Evolutionary conservation across 805 yeast species (phyloP).

Genomic region (Torulaspora delbrueckii): DNA sequence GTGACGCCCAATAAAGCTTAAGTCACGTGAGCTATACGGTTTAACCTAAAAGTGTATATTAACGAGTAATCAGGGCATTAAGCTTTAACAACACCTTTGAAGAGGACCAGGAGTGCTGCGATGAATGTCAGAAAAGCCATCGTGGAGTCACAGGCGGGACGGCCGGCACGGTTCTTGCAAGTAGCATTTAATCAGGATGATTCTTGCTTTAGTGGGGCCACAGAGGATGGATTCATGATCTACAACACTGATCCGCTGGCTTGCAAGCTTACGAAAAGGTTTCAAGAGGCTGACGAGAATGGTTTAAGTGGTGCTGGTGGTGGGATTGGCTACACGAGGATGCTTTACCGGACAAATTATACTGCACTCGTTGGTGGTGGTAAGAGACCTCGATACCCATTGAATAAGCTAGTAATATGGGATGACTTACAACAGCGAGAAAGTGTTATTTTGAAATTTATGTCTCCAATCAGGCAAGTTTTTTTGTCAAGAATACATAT

Average conservation of each 20-base stretch:
- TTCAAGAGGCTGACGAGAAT: conserved; percentile 44
- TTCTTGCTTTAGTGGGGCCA: conserved; percentile 82
- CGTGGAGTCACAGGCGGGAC: conserved; percentile 9
- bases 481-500: conserved; percentile 70
- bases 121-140: conserved; percentile 21
- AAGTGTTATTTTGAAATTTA: conserved; percentile 68
- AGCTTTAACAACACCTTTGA: not conserved
- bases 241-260: conserved; percentile 80
- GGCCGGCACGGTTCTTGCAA: conserved; percentile 42
- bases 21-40: conserved; percentile 1
- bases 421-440: conserved; percentile 79
- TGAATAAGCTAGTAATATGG: conserved; percentile 82
- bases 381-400: conserved; percentile 66
- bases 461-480: conserved; percentile 69
- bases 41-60: not conserved
- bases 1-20: not conserved
- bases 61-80: not conserved
- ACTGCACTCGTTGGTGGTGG: conserved; percentile 91
- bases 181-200: conserved; percentile 84
- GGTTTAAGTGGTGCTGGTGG: conserved; percentile 52
- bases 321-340: conserved; percentile 72
- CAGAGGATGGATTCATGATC: conserved; percentile 75
- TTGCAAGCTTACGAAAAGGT: conserved; percentile 22
- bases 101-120: not conserved
- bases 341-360: conserved; percentile 89